phyloP scores from a whole-genome alignment of 1,139 yeast species.

The Saccharomycopsis crataegensis region DNA sequence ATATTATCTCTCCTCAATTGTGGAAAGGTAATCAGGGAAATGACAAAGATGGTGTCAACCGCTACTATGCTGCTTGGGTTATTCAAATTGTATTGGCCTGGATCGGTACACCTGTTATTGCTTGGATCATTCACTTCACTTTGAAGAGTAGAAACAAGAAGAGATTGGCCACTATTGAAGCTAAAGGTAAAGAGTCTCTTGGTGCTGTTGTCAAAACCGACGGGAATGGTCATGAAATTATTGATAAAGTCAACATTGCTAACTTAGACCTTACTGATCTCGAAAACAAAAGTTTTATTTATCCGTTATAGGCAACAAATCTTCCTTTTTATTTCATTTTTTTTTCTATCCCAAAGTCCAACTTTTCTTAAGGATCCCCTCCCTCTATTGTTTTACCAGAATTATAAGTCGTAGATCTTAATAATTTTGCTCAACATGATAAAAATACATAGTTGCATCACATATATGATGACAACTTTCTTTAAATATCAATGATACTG shows the following conservation, averaged over 20 bases:
- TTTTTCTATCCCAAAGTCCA: not conserved
- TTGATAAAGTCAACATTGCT: constrained; percentile 22
- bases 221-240: constrained; percentile 5
- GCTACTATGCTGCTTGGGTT: constrained; percentile 36
- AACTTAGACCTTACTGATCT: constrained; percentile 36
- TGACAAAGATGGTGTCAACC: constrained; percentile 1
- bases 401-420: too few species aligned
- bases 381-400: too few species aligned
- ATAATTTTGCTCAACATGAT: too few species aligned
- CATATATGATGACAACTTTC: too few species aligned
- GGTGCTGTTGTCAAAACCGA: constrained; percentile 8
- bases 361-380: too few species aligned
- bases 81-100: constrained; percentile 45
- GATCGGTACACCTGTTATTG: constrained; percentile 33
- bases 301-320: constrained; percentile 27
- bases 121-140: constrained; percentile 34
- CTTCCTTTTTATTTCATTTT: not conserved
- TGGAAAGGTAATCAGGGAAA: constrained; percentile 33
- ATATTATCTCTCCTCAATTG: constrained; percentile 27
- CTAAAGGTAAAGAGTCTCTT: not conserved
- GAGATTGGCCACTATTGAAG: constrained; percentile 25
- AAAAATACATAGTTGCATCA: too few species aligned
- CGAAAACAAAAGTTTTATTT: constrained; percentile 37
- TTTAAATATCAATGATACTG: too few species aligned
- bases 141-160: constrained; percentile 33